A percentile compares a stretch with the other conserved stretches of the same genome.
phyloP scores from a whole-genome alignment of 1,284 basidiomycete genomes.

The Ustilago curta region DNA sequence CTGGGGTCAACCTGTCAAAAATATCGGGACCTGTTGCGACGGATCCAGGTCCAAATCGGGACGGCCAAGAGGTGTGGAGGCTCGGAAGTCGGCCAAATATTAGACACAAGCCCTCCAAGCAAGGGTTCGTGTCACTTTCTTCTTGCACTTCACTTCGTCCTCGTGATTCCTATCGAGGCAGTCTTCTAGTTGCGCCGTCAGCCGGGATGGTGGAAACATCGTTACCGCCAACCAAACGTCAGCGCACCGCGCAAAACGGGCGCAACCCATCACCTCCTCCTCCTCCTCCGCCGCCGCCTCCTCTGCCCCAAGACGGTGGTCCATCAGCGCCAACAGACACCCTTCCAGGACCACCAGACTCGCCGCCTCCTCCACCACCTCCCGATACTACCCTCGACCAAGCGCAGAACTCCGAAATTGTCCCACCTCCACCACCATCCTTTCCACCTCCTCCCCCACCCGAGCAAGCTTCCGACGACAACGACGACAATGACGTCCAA shows the following conservation, averaged over 20 bases:
- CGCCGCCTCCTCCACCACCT: slow-evolving; percentile 45
- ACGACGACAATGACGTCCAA: slow-evolving; percentile 35
- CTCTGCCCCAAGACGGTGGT: slow-evolving; percentile 19
- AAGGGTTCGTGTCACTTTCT: slow-evolving; percentile 11
- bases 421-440: slow-evolving; percentile 34
- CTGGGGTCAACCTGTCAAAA: too few relatives aligned
- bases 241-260: slow-evolving; percentile 13
- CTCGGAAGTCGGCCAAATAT: slow-evolving; percentile 6
- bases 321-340: slow-evolving; percentile 1
- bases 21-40: background rate
- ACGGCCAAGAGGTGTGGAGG: slow-evolving; percentile 31
- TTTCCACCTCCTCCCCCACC: slow-evolving; percentile 36
- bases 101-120: background rate
- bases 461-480: background rate
- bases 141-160: slow-evolving; percentile 3
- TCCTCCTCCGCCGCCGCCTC: slow-evolving; percentile 37
- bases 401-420: slow-evolving; percentile 27
- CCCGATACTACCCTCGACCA: slow-evolving; percentile 20
- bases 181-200: too few relatives aligned
- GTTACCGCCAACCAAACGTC: slow-evolving; percentile 21
- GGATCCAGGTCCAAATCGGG: slow-evolving; percentile 7
- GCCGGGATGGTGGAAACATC: slow-evolving; percentile 5
- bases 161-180: background rate
- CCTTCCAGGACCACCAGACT: slow-evolving; percentile 18
- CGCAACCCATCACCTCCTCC: slow-evolving; percentile 20